phyloP scores from a whole-genome alignment of 148 eudicot genomes.

The Rheum nobile region DNA sequence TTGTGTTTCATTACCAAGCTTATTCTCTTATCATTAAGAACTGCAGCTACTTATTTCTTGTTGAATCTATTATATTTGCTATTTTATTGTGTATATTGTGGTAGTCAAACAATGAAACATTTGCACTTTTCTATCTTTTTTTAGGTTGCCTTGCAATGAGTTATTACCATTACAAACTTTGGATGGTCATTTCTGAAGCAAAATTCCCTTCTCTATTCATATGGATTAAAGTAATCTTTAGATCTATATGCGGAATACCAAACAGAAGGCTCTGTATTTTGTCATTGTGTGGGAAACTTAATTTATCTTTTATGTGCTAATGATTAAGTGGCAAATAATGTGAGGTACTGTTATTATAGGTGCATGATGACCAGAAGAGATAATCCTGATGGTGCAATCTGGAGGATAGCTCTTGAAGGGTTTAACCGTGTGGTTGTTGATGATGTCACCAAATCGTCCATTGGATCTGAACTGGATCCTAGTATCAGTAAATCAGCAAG shows the following conservation, averaged over 20 bases:
- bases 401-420: constrained; percentile 90
- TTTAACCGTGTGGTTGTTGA: constrained; percentile 59
- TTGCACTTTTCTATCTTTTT: not conserved
- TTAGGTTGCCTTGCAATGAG: not conserved
- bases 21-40: not conserved
- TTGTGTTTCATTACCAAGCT: not conserved
- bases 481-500: constrained; percentile 39
- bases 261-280: not conserved
- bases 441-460: constrained; percentile 41
- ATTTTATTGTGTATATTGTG: not conserved
- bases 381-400: constrained; percentile 71
- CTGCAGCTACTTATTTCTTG: not conserved
- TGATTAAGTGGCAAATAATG: not conserved
- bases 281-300: not conserved
- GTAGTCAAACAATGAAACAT: not conserved
- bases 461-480: constrained; percentile 19
- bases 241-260: not conserved
- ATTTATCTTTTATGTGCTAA: not conserved
- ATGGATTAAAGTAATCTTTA: not conserved
- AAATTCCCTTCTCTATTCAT: not conserved
- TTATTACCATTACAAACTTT: not conserved
- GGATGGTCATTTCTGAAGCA: not conserved
- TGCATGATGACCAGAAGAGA: constrained; percentile 99
- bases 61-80: not conserved
- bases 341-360: constrained; percentile 26